Conservation (phyloP, 208 protist species). For the Acanthamoeba triangularis region DNA sequence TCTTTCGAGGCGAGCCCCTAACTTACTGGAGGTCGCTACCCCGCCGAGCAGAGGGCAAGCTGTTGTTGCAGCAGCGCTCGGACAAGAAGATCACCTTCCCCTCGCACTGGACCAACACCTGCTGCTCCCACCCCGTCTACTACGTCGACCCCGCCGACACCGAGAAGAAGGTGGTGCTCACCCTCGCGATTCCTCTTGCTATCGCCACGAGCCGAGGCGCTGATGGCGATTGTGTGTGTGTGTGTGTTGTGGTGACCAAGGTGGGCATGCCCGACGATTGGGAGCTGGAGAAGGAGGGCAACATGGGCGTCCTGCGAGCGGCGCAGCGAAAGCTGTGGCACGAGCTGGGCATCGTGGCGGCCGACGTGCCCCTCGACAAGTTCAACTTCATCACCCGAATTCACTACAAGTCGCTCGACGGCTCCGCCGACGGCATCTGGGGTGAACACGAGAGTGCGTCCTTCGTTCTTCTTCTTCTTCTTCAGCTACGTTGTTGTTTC, state of each 20-base stretch:
- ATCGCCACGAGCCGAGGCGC: background rate
- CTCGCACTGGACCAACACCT: constrained; percentile 93
- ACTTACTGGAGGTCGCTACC: no score
- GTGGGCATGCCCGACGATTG: constrained; percentile 47
- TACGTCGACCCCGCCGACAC: constrained; percentile 74
- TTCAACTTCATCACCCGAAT: constrained; percentile 92
- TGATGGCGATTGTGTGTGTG: constrained; percentile 46
- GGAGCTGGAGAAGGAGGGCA: constrained; percentile 61
- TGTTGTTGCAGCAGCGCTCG: constrained; percentile 93
- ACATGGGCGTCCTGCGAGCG: constrained; percentile 87
- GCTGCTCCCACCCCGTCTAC: constrained; percentile 93
- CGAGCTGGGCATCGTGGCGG: constrained; percentile 91
- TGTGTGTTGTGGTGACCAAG: background rate
- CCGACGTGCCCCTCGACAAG: constrained; percentile 80
- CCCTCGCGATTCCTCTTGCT: background rate
- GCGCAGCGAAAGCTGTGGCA: constrained; percentile 92
- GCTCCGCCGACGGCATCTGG: constrained; percentile 84
- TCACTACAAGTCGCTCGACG: constrained; percentile 89
- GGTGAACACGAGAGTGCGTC: constrained; percentile 92
- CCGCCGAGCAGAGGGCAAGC: constrained; percentile 84
- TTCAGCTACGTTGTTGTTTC: no score
- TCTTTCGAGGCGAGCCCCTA: background rate
- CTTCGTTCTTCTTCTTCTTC: no score
- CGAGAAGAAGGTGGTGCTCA: constrained; percentile 36
- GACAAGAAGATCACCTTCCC: constrained; percentile 94